phyloP scores from a whole-genome alignment of 768 basidiomycete species.

The Podaxis sp. region DNA sequence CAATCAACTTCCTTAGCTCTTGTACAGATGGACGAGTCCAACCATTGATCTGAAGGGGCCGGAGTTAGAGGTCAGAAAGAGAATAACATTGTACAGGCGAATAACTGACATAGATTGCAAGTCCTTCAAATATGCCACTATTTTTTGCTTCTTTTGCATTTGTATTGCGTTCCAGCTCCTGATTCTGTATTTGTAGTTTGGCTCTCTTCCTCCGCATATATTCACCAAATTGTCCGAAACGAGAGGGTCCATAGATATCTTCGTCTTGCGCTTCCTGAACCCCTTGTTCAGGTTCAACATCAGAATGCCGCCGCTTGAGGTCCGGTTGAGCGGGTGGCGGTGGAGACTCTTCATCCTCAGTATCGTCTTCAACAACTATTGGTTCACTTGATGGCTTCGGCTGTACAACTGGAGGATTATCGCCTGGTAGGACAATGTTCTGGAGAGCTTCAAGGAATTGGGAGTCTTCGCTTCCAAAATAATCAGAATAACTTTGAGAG shows the following conservation, averaged over 20 bases:
- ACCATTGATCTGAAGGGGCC: constrained; percentile 73
- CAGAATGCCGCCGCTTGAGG: constrained; percentile 38
- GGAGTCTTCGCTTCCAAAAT: constrained; percentile 55
- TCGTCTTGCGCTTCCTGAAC: constrained; percentile 28
- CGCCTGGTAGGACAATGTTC: constrained; percentile 47
- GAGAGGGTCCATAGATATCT: constrained; percentile 71
- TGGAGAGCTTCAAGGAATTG: constrained; percentile 51
- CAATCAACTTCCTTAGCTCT: constrained; percentile 75
- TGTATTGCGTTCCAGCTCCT: constrained; percentile 29
- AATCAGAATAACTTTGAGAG: constrained; percentile 50
- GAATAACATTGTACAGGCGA: not conserved
- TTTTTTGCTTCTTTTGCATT: constrained; percentile 21
- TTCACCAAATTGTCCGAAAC: constrained; percentile 82
- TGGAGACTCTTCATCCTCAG: constrained; percentile 29
- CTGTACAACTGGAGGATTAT: constrained; percentile 26
- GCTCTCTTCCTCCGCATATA: constrained; percentile 91
- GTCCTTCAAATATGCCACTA: constrained; percentile 64
- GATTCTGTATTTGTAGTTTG: constrained; percentile 85
- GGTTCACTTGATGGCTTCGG: constrained; percentile 14
- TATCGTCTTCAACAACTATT: constrained; percentile 19
- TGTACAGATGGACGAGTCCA: constrained; percentile 87
- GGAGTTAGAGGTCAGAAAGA: not conserved
- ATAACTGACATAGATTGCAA: constrained; percentile 77
- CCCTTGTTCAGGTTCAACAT: constrained; percentile 24
- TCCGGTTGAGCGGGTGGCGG: constrained; percentile 41